phyloP scores from a whole-genome alignment of 371 early-diverging fungal species.

The Mucor piriformis region DNA sequence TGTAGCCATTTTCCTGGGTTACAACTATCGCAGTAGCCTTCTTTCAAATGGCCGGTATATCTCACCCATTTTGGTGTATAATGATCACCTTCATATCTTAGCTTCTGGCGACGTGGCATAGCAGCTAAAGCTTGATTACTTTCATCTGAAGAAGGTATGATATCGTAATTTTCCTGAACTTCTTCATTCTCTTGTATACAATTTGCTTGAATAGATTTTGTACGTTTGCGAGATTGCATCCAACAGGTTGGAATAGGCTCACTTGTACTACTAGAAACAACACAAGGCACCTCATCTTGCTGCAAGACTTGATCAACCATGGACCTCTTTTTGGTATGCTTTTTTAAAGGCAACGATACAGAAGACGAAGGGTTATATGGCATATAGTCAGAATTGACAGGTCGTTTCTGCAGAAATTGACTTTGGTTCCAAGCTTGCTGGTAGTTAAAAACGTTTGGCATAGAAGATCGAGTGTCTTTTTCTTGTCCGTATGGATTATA shows the following conservation, averaged over 20 bases:
- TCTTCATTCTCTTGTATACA: background rate
- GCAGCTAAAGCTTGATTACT: conserved; percentile 14
- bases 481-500: background rate
- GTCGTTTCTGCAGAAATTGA: too few species aligned
- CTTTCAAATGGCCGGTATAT: conserved; percentile 70
- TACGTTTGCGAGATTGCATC: conserved; percentile 10
- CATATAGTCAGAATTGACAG: background rate
- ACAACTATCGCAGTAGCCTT: conserved; percentile 84
- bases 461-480: conserved; percentile 4
- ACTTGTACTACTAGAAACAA: conserved; percentile 17
- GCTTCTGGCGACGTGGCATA: conserved; percentile 57
- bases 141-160: background rate
- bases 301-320: conserved; percentile 6
- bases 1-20: conserved; percentile 83
- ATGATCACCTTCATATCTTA: conserved; percentile 70
- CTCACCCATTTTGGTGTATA: conserved; percentile 88
- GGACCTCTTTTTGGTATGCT: conserved; percentile 14
- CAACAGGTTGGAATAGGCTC: conserved; percentile 11
- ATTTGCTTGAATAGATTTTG: conserved; percentile 6
- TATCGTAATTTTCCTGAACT: background rate
- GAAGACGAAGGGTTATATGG: background rate
- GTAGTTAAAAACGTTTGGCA: conserved; percentile 16
- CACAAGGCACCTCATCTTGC: conserved; percentile 11
- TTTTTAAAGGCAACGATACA: conserved; percentile 13
- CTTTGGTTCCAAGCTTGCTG: too few species aligned